These are phyloP conservation scores for Tricholoma furcatifolium DNA, from an alignment of 768 basidiomycete genomes.

Conservation along the genomic window DNA sequence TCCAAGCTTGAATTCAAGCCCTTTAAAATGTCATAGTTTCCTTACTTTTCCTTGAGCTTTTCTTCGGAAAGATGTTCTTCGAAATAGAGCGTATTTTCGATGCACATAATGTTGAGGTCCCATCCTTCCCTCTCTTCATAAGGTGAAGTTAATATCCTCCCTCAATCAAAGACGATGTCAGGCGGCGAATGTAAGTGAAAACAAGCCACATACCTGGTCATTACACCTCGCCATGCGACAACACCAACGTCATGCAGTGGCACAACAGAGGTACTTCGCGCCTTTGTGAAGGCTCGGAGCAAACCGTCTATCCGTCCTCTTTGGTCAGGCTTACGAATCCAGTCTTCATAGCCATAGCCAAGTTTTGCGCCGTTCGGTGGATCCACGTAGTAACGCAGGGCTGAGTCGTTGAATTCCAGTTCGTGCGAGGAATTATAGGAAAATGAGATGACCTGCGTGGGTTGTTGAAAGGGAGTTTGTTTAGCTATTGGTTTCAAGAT, in stretches of 20 bases:
- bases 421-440: slow-evolving; percentile 60
- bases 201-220: slow-evolving; percentile 64
- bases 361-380: slow-evolving; percentile 70
- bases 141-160: slow-evolving; percentile 76
- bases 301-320: slow-evolving; percentile 68
- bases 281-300: slow-evolving; percentile 53
- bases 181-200: not conserved
- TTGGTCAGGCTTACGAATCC: slow-evolving; percentile 66
- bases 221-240: slow-evolving; percentile 77
- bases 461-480: slow-evolving; percentile 62
- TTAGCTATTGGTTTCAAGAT: slow-evolving; percentile 14
- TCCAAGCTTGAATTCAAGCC: not conserved
- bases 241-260: slow-evolving; percentile 47
- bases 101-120: slow-evolving; percentile 81
- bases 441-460: slow-evolving; percentile 66
- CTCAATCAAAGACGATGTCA: slow-evolving; percentile 31
- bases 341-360: slow-evolving; percentile 68
- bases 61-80: slow-evolving; percentile 69
- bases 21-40: not conserved
- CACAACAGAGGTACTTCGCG: slow-evolving; percentile 26
- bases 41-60: slow-evolving; percentile 65
- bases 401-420: slow-evolving; percentile 65
- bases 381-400: slow-evolving; percentile 67
- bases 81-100: slow-evolving; percentile 69
- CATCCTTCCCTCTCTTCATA: slow-evolving; percentile 81